Base-by-base conservation (phyloP, 106 monocot genomes). In the Platanthera zijinensis region DNA sequence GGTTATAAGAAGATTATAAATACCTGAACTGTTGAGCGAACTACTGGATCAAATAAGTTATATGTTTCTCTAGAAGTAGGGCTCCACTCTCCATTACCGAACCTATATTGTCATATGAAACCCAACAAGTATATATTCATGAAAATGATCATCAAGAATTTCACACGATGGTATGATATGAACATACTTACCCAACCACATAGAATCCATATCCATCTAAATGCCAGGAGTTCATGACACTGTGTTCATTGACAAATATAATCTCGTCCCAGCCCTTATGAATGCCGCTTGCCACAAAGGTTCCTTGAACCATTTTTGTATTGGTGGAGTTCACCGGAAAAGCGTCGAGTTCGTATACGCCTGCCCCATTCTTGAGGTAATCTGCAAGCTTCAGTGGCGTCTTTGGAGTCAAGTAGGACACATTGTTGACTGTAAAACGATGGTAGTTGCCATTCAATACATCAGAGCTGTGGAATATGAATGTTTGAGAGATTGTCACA, bases 321-420 rank as follows among this genome's bases (percentile, higher is more conserved):
- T 64, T 56, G 18, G 72, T 63, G 49, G 83, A 63, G 1, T 52
- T 8, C 15, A 64, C 32, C 0, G 83, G 80, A 18, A 83, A 83
- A n/a, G 28, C 71, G 72, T 87, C 86, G 1, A 78, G 83, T 32
- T 50, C 66, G 78, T 83, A 87, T 57, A 87, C 86, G 1, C 83
- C 83, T 18, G 83, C 30, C 48, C 83, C 83, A 63, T 87, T 83
- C 32, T 25, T 17, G 25, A 79, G 64, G 56, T 72, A 76, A 32
- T 86, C 85, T 7, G 85, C 85, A 67, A 86, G 85, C 81, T 85
- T 82, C 59, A 82, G 50, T 47, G 85, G 85, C 5, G 76, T 85
- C 5, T 66, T 52, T 11, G 79, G 85, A 13, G 82, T 85, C 64
- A 63, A 2, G 76, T 85, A 85, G 21, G 75, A 74, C 5, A 85